Percentiles rank a stretch among this genome's conserved stretches.
phyloP scores from a whole-genome alignment of 441 rosid genomes.

The Rhodomyrtus psidioides region DNA sequence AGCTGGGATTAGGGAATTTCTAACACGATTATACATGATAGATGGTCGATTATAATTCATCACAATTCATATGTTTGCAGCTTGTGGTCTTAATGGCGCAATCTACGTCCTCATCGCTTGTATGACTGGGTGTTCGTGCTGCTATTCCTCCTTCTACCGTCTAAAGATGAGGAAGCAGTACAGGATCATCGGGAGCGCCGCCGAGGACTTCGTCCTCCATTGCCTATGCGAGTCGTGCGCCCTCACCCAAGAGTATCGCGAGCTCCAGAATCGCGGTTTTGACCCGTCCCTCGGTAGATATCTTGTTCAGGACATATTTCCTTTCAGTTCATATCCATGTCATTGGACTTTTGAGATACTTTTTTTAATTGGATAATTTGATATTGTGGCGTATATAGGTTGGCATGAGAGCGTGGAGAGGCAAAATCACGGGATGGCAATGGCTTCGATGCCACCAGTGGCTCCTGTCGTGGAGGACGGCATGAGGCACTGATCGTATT shows the following conservation, averaged over 20 bases:
- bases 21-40: background rate
- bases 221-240: background rate
- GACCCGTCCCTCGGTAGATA: constrained; percentile 13
- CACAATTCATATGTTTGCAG: background rate
- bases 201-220: background rate
- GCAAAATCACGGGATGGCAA: constrained; percentile 28
- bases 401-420: constrained; percentile 70
- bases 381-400: constrained; percentile 17
- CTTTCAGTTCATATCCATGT: background rate
- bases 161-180: background rate
- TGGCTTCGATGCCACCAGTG: constrained; percentile 20
- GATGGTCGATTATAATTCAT: background rate
- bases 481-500: background rate
- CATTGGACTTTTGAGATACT: background rate
- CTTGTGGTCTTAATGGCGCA: background rate
- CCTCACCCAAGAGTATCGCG: background rate
- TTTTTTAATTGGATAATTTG: background rate
- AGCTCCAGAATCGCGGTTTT: background rate
- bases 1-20: background rate
- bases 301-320: background rate
- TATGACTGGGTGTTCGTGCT: background rate
- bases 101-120: background rate
- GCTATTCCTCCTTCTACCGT: background rate
- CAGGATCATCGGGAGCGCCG: background rate
- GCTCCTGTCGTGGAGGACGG: background rate